phyloP scores from a whole-genome alignment of 345 rosid genomes.

The Arabis alpina region DNA sequence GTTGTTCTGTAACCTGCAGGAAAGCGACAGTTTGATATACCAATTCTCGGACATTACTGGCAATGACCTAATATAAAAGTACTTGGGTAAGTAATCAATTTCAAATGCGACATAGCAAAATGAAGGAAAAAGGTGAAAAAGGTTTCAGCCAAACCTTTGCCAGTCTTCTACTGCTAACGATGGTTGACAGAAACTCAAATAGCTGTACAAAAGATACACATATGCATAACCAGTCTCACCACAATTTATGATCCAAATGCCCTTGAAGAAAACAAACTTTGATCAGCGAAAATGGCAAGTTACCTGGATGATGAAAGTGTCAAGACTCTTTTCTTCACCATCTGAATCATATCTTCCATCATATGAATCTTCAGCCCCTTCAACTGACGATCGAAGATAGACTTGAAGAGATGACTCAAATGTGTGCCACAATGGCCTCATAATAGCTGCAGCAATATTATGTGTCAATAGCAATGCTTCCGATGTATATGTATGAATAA shows the following conservation, averaged over 20 bases:
- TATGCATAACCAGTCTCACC: constrained; percentile 33
- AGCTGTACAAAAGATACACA: constrained; percentile 56
- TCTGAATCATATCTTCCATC: constrained; percentile 92
- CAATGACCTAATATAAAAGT: constrained; percentile 54
- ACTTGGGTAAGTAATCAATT: constrained; percentile 14
- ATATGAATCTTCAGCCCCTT: constrained; percentile 74
- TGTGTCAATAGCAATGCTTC: constrained; percentile 28
- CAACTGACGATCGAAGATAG: constrained; percentile 70
- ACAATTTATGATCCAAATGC: constrained; percentile 11
- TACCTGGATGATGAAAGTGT: constrained; percentile 91
- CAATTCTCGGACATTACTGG: constrained; percentile 65
- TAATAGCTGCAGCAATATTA: constrained; percentile 59
- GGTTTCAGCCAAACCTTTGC: constrained; percentile 61
- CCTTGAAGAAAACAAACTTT: constrained; percentile 20
- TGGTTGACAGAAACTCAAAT: constrained; percentile 84
- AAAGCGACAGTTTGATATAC: constrained; percentile 79
- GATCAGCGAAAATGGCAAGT: constrained; percentile 17
- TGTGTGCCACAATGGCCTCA: constrained; percentile 92
- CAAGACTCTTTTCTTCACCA: constrained; percentile 92
- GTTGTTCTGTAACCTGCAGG: constrained; percentile 90
- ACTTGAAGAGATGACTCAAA: constrained; percentile 77
- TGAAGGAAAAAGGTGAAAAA: constrained; percentile 13
- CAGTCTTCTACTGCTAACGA: constrained; percentile 69
- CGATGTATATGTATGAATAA: constrained; percentile 18
- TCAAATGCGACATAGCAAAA: constrained; percentile 9